A percentile compares a stretch with the other conserved stretches of the same genome.
Conservation (phyloP, 192 early-diverging fungal genomes). For the Backusella westeae region DNA sequence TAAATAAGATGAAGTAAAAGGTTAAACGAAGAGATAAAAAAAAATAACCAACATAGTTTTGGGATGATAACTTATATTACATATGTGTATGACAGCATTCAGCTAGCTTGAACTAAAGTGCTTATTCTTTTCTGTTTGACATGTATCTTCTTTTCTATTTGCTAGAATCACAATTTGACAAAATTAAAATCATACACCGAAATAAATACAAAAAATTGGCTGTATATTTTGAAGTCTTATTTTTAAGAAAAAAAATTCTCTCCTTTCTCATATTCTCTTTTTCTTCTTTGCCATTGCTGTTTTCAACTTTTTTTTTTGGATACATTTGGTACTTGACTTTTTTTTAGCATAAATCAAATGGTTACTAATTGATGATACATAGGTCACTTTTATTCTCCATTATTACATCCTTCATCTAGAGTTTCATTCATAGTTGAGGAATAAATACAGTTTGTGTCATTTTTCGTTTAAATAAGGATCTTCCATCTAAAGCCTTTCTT, state of each 20-base stretch:
- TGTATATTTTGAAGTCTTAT: neutral
- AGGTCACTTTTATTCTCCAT: neutral
- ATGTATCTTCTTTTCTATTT: neutral
- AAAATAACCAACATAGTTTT: neutral
- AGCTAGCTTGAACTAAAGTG: neutral
- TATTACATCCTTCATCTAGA: neutral
- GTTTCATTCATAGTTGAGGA: neutral
- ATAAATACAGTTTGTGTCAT: constrained; percentile 1
- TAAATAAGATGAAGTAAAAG: neutral
- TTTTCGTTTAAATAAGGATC: neutral
- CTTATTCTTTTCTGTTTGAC: neutral
- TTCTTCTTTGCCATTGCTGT: neutral
- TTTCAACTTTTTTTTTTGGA: neutral
- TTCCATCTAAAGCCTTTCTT: neutral
- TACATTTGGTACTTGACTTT: neutral
- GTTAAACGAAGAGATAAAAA: neutral
- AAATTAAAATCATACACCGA: constrained; percentile 5
- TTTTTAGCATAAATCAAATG: neutral
- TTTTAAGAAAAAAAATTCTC: neutral
- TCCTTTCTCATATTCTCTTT: neutral
- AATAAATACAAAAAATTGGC: neutral
- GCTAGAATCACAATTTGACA: neutral
- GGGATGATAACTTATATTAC: neutral
- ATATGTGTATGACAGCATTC: neutral
- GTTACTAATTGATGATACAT: neutral